These are phyloP conservation scores for Salvia hispanica DNA, from an alignment of 257 asterid genomes.

Conservation along the genomic window DNA sequence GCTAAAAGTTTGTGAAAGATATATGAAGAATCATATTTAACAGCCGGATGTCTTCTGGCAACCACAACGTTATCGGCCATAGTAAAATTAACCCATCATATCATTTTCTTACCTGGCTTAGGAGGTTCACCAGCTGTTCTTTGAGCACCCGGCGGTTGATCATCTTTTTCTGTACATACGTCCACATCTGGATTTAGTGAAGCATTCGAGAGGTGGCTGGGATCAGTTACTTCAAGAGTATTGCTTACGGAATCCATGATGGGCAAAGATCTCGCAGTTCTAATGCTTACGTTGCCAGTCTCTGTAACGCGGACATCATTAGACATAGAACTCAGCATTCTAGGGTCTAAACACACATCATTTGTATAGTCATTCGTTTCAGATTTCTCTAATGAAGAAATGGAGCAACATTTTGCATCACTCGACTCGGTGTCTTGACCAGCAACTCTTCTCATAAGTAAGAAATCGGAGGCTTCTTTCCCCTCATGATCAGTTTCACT, in stretches of 20 bases:
- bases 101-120: conserved; percentile 53
- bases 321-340: conserved; percentile 45
- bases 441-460: conserved; percentile 27
- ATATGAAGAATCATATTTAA: no score
- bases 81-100: conserved; percentile 19
- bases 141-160: no score
- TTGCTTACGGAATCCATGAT: conserved; percentile 38
- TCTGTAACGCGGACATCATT: conserved; percentile 51
- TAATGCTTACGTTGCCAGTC: conserved; percentile 30
- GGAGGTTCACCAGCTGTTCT: conserved; percentile 30
- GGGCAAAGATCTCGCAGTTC: conserved; percentile 72
- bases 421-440: conserved; percentile 34
- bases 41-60: no score
- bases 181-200: background rate
- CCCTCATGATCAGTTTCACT: conserved; percentile 32
- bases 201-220: conserved; percentile 15
- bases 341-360: conserved; percentile 34
- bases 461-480: conserved; percentile 28
- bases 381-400: conserved; percentile 40
- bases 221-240: conserved; percentile 36
- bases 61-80: no score
- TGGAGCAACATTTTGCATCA: conserved; percentile 33
- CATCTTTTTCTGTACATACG: no score
- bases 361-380: conserved; percentile 35
- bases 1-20: no score